Percentiles rank a stretch among this genome's conserved stretches.
Evolutionary conservation across 352 stramenopile genomes (phyloP).

Genomic region (Pythium coloratum): DNA sequence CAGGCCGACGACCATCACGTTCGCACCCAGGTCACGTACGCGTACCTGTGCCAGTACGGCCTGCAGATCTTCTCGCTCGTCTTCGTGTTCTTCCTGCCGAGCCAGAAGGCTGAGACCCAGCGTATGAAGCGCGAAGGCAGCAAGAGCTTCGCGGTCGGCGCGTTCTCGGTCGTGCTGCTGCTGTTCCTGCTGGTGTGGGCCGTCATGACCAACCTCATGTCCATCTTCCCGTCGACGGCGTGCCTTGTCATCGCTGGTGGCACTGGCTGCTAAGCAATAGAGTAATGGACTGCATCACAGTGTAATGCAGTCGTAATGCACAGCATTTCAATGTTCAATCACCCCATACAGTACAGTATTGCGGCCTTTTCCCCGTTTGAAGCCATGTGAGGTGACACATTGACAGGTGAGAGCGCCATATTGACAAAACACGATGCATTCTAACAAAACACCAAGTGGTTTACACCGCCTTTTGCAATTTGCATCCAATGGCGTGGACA

Average conservation of each 20-base stretch:
- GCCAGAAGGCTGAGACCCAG: conserved; percentile 33
- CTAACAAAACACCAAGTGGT: not conserved
- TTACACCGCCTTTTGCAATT: not conserved
- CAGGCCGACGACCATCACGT: conserved; percentile 24
- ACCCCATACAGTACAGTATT: not conserved
- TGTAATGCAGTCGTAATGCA: not conserved
- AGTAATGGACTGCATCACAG: not conserved
- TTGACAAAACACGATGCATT: not conserved
- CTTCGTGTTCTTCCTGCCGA: conserved; percentile 30
- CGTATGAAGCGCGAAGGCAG: conserved; percentile 28
- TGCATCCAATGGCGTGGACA: not conserved
- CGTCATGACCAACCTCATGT: conserved; percentile 39
- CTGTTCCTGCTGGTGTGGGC: conserved; percentile 27
- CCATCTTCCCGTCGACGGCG: conserved; percentile 31
- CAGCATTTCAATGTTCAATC: not conserved
- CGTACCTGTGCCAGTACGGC: conserved; percentile 33
- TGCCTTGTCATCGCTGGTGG: conserved; percentile 36
- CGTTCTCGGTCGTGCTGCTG: conserved; percentile 21
- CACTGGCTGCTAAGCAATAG: conserved; percentile 17
- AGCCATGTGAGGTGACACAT: not conserved
- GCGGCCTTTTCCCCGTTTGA: not conserved
- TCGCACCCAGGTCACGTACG: conserved; percentile 31
- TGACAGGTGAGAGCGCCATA: not conserved
- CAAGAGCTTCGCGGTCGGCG: conserved; percentile 22
- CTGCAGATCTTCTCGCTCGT: conserved; percentile 31